Evolutionary conservation across 371 early-diverging fungal species (phyloP).

Genomic region (Mortierella sp.): DNA sequence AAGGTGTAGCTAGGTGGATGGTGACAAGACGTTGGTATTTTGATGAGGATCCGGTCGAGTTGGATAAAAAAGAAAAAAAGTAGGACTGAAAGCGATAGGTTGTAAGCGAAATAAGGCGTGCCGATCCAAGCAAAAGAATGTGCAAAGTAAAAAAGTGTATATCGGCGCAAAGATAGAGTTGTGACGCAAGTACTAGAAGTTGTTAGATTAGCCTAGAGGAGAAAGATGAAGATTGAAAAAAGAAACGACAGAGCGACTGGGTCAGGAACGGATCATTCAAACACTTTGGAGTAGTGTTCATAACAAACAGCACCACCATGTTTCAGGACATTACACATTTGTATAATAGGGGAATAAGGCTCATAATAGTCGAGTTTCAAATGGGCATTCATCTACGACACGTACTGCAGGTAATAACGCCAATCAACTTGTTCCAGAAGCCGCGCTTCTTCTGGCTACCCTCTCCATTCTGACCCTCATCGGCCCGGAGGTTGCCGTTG

Average conservation of each 20-base stretch:
- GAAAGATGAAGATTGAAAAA: background rate
- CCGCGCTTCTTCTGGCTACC: constrained; percentile 56
- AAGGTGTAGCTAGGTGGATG: no score
- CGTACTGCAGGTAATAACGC: constrained; percentile 62
- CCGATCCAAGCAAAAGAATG: background rate
- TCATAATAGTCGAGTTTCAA: constrained; percentile 5
- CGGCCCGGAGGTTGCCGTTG: constrained; percentile 38
- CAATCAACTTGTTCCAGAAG: constrained; percentile 60
- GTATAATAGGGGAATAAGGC: background rate
- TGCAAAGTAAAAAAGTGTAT: background rate
- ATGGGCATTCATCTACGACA: constrained; percentile 42
- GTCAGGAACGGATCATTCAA: background rate
- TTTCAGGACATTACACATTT: background rate
- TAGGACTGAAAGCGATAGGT: background rate
- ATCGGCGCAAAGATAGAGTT: constrained; percentile 9
- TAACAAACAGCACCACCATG: background rate
- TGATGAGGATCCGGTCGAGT: background rate
- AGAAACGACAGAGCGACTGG: background rate
- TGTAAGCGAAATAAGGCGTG: background rate
- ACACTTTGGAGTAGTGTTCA: background rate
- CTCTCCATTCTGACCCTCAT: constrained; percentile 50
- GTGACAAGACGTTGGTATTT: constrained; percentile 4
- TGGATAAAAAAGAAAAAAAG: background rate
- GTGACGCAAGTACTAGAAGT: background rate
- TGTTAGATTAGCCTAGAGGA: background rate